phyloP scores from a whole-genome alignment of 208 protist genomes.

The Plasmodiophora brassicae region DNA sequence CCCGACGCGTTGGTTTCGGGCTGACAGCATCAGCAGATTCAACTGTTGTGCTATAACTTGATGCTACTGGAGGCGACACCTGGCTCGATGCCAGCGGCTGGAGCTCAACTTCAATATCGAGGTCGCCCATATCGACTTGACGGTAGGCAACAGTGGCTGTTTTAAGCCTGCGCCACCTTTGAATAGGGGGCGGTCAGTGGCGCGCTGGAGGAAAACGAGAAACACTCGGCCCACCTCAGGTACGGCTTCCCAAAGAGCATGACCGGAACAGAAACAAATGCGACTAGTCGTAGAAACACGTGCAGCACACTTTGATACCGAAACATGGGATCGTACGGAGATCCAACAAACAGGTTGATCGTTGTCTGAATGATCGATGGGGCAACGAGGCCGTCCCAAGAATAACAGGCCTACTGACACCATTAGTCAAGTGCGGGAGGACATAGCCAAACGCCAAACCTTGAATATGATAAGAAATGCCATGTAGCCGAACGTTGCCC shows the following conservation, averaged over 20 bases:
- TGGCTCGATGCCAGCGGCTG: too few species aligned
- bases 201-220: too few species aligned
- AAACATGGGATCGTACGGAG: background rate
- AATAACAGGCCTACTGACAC: background rate
- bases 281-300: background rate
- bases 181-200: too few species aligned
- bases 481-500: slow-evolving; percentile 81
- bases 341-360: background rate
- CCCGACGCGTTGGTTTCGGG: too few species aligned
- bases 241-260: slow-evolving; percentile 40
- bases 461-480: slow-evolving; percentile 92
- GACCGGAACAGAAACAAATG: slow-evolving; percentile 37
- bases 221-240: background rate
- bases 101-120: too few species aligned
- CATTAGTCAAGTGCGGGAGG: too few species aligned
- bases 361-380: background rate
- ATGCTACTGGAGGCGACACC: too few species aligned
- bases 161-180: too few species aligned
- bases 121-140: too few species aligned
- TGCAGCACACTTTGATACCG: background rate
- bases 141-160: too few species aligned
- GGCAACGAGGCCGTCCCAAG: background rate
- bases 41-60: too few species aligned
- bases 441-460: slow-evolving; percentile 37
- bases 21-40: too few species aligned